These are phyloP conservation scores for Phaeolepiota aurea DNA, from an alignment of 768 basidiomycete genomes.

Conservation along the genomic window DNA sequence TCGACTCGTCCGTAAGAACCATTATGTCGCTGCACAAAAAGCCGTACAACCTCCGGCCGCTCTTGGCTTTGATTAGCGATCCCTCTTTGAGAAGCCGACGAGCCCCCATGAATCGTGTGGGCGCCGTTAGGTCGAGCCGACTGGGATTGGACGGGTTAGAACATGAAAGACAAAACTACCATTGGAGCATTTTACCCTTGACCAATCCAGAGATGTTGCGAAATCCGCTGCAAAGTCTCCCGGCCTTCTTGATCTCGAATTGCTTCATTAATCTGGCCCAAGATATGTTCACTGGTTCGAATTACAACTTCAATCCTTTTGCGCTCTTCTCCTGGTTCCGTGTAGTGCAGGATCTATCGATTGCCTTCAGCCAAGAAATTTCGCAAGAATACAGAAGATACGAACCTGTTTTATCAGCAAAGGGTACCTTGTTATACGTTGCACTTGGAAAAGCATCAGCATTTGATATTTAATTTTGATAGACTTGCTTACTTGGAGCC, in stretches of 20 bases:
- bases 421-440: conserved; percentile 92
- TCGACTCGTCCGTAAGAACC: conserved; percentile 69
- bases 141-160: conserved; percentile 23
- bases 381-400: neutral
- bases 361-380: neutral
- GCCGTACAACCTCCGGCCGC: conserved; percentile 65
- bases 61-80: conserved; percentile 70
- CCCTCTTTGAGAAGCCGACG: conserved; percentile 79
- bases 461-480: too few species aligned
- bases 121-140: conserved; percentile 83
- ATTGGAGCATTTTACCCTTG: conserved; percentile 45
- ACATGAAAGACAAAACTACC: conserved; percentile 2
- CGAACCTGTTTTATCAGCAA: conserved; percentile 73
- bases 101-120: conserved; percentile 79
- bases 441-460: conserved; percentile 56
- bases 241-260: conserved; percentile 78
- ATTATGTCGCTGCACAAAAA: conserved; percentile 89
- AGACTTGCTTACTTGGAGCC: conserved; percentile 83
- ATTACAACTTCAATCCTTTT: conserved; percentile 45
- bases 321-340: conserved; percentile 58
- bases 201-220: conserved; percentile 81
- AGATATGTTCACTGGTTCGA: conserved; percentile 59
- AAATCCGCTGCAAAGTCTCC: conserved; percentile 68
- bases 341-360: conserved; percentile 67
- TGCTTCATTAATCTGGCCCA: conserved; percentile 80